Evolutionary conservation across 441 rosid species (phyloP).

Genomic region (Adansonia grandidieri): DNA sequence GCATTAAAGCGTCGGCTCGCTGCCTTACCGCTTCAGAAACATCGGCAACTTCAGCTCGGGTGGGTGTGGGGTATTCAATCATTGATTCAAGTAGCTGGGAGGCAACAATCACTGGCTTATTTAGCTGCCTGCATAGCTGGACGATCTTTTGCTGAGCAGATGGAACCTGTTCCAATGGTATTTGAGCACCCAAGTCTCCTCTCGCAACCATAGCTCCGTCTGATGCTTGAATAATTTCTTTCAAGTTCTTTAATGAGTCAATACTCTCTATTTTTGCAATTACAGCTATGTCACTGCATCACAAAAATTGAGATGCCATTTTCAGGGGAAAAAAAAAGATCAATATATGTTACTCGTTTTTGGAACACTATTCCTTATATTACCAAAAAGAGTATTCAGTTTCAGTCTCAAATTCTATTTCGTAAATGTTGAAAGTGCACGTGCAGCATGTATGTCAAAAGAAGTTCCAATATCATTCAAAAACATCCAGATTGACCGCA

Average conservation of each 20-base stretch:
- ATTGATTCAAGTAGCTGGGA: conserved; percentile 95
- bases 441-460: not conserved
- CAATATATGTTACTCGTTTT: not conserved
- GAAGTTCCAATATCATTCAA: not conserved
- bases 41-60: conserved; percentile 99
- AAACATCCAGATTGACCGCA: not conserved
- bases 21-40: conserved; percentile 99
- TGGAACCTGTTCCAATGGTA: conserved; percentile 98
- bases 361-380: not conserved
- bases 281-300: conserved; percentile 78
- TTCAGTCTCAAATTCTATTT: not conserved
- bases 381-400: not conserved
- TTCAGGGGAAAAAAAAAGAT: conserved; percentile 1
- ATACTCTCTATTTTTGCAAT: conserved; percentile 97
- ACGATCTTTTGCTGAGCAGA: conserved; percentile 89
- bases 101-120: conserved; percentile 95
- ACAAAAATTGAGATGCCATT: not conserved
- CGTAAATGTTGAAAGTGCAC: not conserved
- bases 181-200: conserved; percentile 99
- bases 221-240: conserved; percentile 88
- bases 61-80: conserved; percentile 98
- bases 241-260: conserved; percentile 86
- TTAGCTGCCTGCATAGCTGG: conserved; percentile 81
- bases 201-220: conserved; percentile 99
- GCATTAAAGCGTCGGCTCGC: conserved; percentile 95